These are phyloP conservation scores for Flammula alnicola DNA, from an alignment of 1,284 basidiomycete genomes.

Conservation along the genomic window DNA sequence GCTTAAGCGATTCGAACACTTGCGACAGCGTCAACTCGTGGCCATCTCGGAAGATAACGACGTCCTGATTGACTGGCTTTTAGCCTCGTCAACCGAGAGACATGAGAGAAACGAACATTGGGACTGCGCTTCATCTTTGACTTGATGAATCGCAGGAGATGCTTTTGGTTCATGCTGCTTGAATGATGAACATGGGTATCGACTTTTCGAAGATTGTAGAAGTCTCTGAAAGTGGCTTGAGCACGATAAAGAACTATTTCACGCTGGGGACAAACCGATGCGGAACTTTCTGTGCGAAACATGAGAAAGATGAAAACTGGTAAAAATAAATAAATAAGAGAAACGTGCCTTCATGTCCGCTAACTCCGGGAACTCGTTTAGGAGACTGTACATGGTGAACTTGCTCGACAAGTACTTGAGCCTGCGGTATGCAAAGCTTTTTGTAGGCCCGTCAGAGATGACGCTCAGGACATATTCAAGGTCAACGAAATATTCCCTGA, in stretches of 20 bases:
- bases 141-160: conserved; percentile 99
- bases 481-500: conserved; percentile 95
- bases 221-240: conserved; percentile 69
- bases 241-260: conserved; percentile 2
- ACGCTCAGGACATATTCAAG: conserved; percentile 90
- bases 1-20: conserved; percentile 94
- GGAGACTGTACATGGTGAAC: conserved; percentile 91
- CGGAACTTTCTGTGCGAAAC: conserved; percentile 59
- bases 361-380: conserved; percentile 95
- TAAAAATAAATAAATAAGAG: not conserved
- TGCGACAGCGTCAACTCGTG: conserved; percentile 88
- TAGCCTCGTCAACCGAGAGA: no score
- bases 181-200: conserved; percentile 99
- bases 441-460: conserved; percentile 93
- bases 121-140: conserved; percentile 90
- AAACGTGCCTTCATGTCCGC: conserved; percentile 90
- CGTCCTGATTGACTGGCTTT: conserved; percentile 79
- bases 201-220: conserved; percentile 98
- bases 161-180: conserved; percentile 99
- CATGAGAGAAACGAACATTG: conserved; percentile 63
- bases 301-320: not conserved
- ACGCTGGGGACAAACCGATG: conserved; percentile 56
- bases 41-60: conserved; percentile 95
- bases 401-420: conserved; percentile 95
- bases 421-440: conserved; percentile 93